phyloP scores from a whole-genome alignment of 495 filamentous ascomycete species.

The Trichoderma gamsii region DNA sequence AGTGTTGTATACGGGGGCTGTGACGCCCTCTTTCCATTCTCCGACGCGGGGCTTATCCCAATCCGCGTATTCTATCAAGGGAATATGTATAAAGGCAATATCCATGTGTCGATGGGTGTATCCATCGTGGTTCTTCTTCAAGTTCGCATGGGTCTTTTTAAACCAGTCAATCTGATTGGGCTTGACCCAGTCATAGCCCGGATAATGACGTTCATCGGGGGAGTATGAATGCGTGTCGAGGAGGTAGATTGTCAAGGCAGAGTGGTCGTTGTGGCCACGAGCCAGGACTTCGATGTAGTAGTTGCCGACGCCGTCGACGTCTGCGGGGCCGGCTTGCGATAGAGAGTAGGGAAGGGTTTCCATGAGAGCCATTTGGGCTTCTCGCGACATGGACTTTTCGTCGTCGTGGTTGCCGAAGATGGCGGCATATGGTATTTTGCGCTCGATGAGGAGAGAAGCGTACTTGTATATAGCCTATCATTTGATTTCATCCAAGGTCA shows the following conservation, averaged over 20 bases:
- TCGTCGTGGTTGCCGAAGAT: conserved; percentile 99
- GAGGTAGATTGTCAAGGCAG: conserved; percentile 85
- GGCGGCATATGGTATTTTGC: conserved; percentile 82
- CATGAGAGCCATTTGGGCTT: conserved; percentile 74
- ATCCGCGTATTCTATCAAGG: conserved; percentile 77
- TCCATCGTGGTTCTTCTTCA: conserved; percentile 64
- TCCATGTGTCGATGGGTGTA: conserved; percentile 93
- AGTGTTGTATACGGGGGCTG: conserved; percentile 82
- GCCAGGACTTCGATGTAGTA: conserved; percentile 90
- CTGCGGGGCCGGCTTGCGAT: conserved; percentile 69
- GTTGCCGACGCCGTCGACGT: conserved; percentile 86
- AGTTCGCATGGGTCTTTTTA: conserved; percentile 59
- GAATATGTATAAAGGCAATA: conserved; percentile 96
- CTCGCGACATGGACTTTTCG: conserved; percentile 72
- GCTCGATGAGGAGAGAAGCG: conserved; percentile 76
- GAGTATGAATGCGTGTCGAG: conserved; percentile 91
- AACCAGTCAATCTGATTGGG: conserved; percentile 93
- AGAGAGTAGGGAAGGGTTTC: conserved; percentile 85
- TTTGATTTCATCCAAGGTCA: not conserved
- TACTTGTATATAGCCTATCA: conserved; percentile 82
- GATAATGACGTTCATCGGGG: conserved; percentile 77
- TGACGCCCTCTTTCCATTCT: conserved; percentile 66
- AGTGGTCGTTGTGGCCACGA: conserved; percentile 69
- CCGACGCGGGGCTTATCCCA: conserved; percentile 50
- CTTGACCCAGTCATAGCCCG: conserved; percentile 95